Base-by-base conservation (phyloP, 768 basidiomycete species). In the Tylopilus sp. region DNA sequence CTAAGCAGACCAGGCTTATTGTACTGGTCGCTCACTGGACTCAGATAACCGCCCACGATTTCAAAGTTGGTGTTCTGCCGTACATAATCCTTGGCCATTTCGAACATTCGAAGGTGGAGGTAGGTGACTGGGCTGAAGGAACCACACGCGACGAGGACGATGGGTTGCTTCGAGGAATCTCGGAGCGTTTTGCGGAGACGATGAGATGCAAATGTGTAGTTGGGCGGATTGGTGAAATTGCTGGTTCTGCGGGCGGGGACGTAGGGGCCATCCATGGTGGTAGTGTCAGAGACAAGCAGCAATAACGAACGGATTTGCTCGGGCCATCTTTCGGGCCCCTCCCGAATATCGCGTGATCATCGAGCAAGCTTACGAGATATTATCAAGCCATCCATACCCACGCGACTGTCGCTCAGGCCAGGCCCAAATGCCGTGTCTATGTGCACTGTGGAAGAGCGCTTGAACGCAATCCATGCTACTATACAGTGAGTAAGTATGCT, bases 81-180 rank as follows among this genome's bases (percentile, higher is more conserved):
- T 48, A 90, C 84, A 64, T 93, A 94, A 77, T 98, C 97, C 73
- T 88, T 89, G 51, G 96, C 97, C 97, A 99, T 98, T 70, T 98
- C 97, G 72, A 98, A 99, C 94, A 99, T 98, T 60, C 97, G 90
- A 56, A 98, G 83, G 66, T 97, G 94, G 47, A 96, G 87, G 66
- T 94, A 96, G n/a, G 95, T 97, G 57, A 97, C 89, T 12, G 96
- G 96, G 63, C 92, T 95, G 82, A 98, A 98, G 50, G 92, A 96
- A 26, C 96, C 97, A 66, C 97, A 99, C 42, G 93, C 97, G 54
- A 99, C 92, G 57, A 97, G 85, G 50, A 94, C 90, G 60, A 97
- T 74, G n/a, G 93, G 96, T 9, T 86, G 85, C 72, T 87, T 91
- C 21, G 71, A 73, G 9, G 83, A 66, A 64, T 87, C 80, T 21